These are phyloP conservation scores for Isabelozyma gotoi DNA, from an alignment of 805 yeast species.

Conservation along the genomic window DNA sequence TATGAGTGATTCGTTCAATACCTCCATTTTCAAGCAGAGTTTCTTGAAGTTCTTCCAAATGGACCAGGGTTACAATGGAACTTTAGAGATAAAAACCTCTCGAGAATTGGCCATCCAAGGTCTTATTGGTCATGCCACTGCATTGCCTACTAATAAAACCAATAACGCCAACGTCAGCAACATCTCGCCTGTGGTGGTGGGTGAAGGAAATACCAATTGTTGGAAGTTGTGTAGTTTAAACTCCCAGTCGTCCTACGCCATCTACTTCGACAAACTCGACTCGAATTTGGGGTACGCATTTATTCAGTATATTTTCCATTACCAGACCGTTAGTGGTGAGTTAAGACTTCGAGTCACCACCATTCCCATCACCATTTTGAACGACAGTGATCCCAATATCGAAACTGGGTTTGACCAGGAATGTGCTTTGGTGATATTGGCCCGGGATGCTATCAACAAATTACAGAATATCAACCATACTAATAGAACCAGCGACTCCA, in stretches of 20 bases:
- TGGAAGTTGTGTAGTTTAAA: conserved; percentile 60
- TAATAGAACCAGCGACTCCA: conserved; percentile 9
- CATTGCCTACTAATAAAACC: conserved; percentile 35
- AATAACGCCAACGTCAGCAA: conserved; percentile 16
- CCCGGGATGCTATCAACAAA: conserved; percentile 52
- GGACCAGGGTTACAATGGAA: conserved; percentile 58
- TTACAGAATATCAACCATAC: conserved; percentile 21
- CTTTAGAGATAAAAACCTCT: conserved; percentile 55
- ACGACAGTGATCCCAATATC: conserved; percentile 41
- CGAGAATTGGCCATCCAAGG: conserved; percentile 56
- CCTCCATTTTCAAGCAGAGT: conserved; percentile 69
- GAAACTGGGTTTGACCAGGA: conserved; percentile 64
- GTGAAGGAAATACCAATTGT: conserved; percentile 53
- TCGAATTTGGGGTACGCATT: conserved; percentile 28
- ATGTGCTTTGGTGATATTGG: conserved; percentile 61
- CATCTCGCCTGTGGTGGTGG: conserved; percentile 38
- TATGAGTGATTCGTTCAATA: conserved; percentile 63
- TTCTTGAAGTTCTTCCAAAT: conserved; percentile 51
- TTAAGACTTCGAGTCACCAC: conserved; percentile 64
- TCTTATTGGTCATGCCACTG: conserved; percentile 60
- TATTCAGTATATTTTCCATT: conserved; percentile 57
- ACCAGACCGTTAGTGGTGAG: conserved; percentile 61
- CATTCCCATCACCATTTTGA: conserved; percentile 42
- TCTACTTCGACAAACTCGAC: conserved; percentile 54
- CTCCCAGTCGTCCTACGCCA: conserved; percentile 58